These are phyloP conservation scores for Astrothelium macrocarpum DNA, from an alignment of 495 filamentous ascomycete species.

Conservation along the genomic window DNA sequence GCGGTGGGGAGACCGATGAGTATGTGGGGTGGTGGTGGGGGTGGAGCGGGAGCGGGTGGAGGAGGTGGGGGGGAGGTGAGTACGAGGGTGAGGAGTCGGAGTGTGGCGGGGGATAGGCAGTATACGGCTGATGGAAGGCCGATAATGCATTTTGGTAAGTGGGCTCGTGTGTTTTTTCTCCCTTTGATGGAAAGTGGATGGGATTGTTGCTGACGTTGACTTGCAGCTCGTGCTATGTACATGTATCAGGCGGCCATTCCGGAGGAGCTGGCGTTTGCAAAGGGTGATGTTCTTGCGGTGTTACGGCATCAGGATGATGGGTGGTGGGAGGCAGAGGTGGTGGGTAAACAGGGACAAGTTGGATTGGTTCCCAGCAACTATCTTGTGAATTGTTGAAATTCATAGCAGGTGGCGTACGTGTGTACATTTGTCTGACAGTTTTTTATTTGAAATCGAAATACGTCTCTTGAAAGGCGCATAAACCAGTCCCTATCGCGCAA, in stretches of 20 bases:
- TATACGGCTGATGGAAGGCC: slow-evolving; percentile 77
- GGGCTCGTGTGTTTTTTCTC: background rate
- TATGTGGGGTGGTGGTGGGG: slow-evolving; percentile 34
- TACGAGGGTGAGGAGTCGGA: slow-evolving; percentile 65
- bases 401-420: slow-evolving; percentile 2
- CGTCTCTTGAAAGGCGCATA: background rate
- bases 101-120: slow-evolving; percentile 62
- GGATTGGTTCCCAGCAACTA: slow-evolving; percentile 98
- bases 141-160: slow-evolving; percentile 88
- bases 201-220: slow-evolving; percentile 15
- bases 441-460: background rate
- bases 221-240: slow-evolving; percentile 80
- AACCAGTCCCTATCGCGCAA: no score
- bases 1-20: background rate
- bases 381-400: slow-evolving; percentile 59
- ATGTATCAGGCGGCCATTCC: slow-evolving; percentile 89
- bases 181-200: background rate
- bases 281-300: slow-evolving; percentile 88
- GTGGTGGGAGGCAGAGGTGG: slow-evolving; percentile 98
- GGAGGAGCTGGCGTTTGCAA: slow-evolving; percentile 85
- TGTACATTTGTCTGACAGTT: background rate
- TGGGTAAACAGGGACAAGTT: slow-evolving; percentile 54
- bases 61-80: slow-evolving; percentile 31
- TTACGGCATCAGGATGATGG: slow-evolving; percentile 91
- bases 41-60: slow-evolving; percentile 17